phyloP scores from a whole-genome alignment of 768 basidiomycete species.

The Amanita fuliginea region DNA sequence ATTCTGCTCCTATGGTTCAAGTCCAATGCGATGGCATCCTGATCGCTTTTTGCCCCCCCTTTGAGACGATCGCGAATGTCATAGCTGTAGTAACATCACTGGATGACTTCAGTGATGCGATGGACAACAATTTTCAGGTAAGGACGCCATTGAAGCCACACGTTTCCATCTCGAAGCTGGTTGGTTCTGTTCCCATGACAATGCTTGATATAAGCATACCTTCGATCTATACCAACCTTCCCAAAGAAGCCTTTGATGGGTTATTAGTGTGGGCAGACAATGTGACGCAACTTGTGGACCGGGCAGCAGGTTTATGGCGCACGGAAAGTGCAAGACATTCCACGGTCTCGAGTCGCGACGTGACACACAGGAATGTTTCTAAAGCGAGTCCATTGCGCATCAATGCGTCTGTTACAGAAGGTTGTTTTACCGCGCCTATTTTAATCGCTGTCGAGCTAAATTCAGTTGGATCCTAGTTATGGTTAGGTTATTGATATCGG shows the following conservation, averaged over 20 bases:
- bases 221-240: conserved; percentile 45
- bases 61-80: conserved; percentile 24
- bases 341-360: neutral
- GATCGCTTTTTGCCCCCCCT: conserved; percentile 33
- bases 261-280: conserved; percentile 90
- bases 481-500: neutral
- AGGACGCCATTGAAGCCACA: conserved; percentile 19
- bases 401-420: neutral
- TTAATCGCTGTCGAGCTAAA: neutral
- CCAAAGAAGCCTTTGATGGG: conserved; percentile 60
- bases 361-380: neutral
- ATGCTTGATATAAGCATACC: conserved; percentile 40
- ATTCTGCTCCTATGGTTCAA: conserved; percentile 21
- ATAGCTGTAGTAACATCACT: neutral
- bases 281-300: conserved; percentile 58
- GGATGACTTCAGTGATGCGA: neutral
- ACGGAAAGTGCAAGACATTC: neutral
- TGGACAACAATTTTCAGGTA: neutral
- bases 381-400: neutral
- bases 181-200: conserved; percentile 11
- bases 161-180: conserved; percentile 21
- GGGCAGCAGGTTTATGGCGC: conserved; percentile 15
- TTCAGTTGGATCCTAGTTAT: neutral
- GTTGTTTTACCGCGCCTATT: neutral
- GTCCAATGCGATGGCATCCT: conserved; percentile 34